Evolutionary conservation across 1,284 basidiomycete genomes (phyloP).

Genomic region (Apiotrichum sp.): DNA sequence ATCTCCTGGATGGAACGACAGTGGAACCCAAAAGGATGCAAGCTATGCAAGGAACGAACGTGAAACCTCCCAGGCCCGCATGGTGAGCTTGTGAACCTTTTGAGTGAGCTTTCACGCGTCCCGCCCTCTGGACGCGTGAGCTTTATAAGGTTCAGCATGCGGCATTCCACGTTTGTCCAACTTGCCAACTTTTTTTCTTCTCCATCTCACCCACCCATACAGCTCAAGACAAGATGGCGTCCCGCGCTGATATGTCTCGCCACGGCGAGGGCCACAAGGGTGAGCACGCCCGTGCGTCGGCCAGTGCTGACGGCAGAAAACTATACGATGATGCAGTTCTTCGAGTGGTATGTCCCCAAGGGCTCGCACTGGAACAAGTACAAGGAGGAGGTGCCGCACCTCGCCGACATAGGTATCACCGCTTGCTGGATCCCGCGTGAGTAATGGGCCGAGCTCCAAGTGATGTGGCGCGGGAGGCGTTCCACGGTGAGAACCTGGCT

Average conservation of each 20-base stretch:
- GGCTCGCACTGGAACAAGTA: slow-evolving; percentile 65
- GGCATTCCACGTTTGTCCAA: no score
- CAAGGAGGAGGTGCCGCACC: slow-evolving; percentile 59
- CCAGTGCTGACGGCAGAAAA: slow-evolving; percentile 22
- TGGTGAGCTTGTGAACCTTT: no score
- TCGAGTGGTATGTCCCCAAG: slow-evolving; percentile 42
- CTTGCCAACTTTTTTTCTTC: no score
- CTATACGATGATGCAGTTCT: slow-evolving; percentile 46
- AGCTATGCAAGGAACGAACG: no score
- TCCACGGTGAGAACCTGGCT: background rate
- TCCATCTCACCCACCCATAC: no score
- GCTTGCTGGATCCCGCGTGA: slow-evolving; percentile 59
- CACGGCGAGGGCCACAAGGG: slow-evolving; percentile 10
- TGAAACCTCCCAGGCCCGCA: no score
- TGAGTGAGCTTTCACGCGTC: no score
- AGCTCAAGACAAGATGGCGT: slow-evolving; percentile 1
- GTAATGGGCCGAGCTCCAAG: slow-evolving; percentile 5
- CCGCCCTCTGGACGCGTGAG: no score
- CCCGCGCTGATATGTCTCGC: slow-evolving; percentile 6
- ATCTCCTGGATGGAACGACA: no score
- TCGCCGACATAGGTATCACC: slow-evolving; percentile 75
- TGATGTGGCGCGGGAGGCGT: background rate
- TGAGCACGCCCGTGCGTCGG: background rate
- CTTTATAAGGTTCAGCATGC: no score
- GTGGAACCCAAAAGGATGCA: no score